These are phyloP conservation scores for Tilletia horrida DNA, from an alignment of 1,284 basidiomycete species.

Conservation along the genomic window DNA sequence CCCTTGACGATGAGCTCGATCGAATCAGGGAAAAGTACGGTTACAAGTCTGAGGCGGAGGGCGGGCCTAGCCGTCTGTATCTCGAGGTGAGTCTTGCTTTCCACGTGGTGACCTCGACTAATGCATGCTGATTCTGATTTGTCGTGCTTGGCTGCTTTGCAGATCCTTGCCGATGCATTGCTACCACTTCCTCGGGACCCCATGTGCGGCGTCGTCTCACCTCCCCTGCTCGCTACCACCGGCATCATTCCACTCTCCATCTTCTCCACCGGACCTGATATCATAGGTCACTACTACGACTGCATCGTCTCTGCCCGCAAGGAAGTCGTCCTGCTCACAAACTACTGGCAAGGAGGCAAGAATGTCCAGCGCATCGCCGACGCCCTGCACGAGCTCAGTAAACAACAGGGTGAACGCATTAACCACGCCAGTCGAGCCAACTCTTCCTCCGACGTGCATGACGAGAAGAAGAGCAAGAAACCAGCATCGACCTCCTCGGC, in stretches of 20 bases:
- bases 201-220: constrained; percentile 51
- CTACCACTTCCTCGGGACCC: constrained; percentile 41
- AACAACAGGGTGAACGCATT: constrained; percentile 29
- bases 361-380: constrained; percentile 51
- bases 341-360: constrained; percentile 53
- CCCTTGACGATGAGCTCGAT: constrained; percentile 46
- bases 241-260: constrained; percentile 51
- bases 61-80: constrained; percentile 46
- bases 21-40: constrained; percentile 37
- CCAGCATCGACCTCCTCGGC: constrained; percentile 21
- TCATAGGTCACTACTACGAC: constrained; percentile 53
- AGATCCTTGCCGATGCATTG: constrained; percentile 49
- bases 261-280: constrained; percentile 53
- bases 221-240: constrained; percentile 50
- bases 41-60: constrained; percentile 38
- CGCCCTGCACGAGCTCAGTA: constrained; percentile 47
- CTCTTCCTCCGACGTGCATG: constrained; percentile 11
- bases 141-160: too few relatives aligned
- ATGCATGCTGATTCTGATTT: neutral
- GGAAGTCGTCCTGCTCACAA: constrained; percentile 53
- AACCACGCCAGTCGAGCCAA: constrained; percentile 19
- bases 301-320: constrained; percentile 50
- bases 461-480: neutral
- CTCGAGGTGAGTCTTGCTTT: constrained; percentile 36
- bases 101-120: neutral